Conservation (phyloP, 1,139 yeast species). For the Ashbya aceris region DNA sequence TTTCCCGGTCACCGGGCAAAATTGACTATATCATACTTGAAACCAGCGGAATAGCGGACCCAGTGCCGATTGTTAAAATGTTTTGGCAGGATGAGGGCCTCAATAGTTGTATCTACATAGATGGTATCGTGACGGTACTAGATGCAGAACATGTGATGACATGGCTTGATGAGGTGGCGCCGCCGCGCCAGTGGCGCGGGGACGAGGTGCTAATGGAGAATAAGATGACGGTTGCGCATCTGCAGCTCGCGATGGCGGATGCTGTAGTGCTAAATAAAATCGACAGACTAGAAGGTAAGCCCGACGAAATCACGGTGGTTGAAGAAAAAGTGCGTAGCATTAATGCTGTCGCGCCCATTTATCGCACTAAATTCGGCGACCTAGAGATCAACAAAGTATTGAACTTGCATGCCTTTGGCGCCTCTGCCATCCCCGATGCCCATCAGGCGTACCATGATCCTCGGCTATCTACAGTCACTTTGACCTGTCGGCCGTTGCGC, state of each 20-base stretch:
- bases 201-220: slow-evolving; percentile 34
- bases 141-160: slow-evolving; percentile 63
- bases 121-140: slow-evolving; percentile 87
- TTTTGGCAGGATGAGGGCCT: slow-evolving; percentile 94
- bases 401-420: slow-evolving; percentile 76
- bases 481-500: slow-evolving; percentile 20
- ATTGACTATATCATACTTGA: slow-evolving; percentile 87
- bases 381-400: slow-evolving; percentile 54
- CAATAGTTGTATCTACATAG: slow-evolving; percentile 74
- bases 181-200: slow-evolving; percentile 56
- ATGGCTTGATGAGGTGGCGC: slow-evolving; percentile 54
- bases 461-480: slow-evolving; percentile 38
- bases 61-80: slow-evolving; percentile 93
- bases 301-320: slow-evolving; percentile 17
- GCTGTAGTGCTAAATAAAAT: slow-evolving; percentile 66
- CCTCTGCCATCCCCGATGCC: slow-evolving; percentile 27
- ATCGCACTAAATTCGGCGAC: slow-evolving; percentile 64
- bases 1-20: slow-evolving; percentile 58
- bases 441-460: slow-evolving; percentile 37
- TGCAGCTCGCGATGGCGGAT: slow-evolving; percentile 89
- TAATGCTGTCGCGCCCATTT: slow-evolving; percentile 59
- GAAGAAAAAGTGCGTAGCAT: slow-evolving; percentile 43
- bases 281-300: slow-evolving; percentile 40
- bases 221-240: slow-evolving; percentile 72
- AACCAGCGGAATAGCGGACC: slow-evolving; percentile 98